Evolutionary conservation across 495 filamentous ascomycete species (phyloP).

Genomic region (Collariella sp.): DNA sequence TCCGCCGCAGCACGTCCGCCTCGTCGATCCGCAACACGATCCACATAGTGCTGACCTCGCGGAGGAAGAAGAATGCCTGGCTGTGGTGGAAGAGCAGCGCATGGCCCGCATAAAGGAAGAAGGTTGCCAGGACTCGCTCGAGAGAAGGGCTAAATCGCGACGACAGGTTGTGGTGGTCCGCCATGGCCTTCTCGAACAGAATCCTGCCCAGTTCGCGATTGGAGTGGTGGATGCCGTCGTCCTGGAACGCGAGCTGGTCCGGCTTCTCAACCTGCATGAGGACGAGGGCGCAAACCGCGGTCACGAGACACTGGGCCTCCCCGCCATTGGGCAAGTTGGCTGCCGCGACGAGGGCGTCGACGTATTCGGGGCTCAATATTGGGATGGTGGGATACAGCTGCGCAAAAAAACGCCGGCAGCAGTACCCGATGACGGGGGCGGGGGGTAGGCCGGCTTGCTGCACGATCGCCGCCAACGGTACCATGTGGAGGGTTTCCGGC

Average conservation of each 20-base stretch:
- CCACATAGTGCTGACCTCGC: conserved; percentile 50
- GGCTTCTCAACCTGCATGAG: conserved; percentile 29
- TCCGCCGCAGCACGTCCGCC: conserved; percentile 12
- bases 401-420: conserved; percentile 33
- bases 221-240: neutral
- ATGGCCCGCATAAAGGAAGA: conserved; percentile 63
- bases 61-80: conserved; percentile 53
- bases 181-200: neutral
- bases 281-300: conserved; percentile 29
- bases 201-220: neutral
- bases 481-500: neutral
- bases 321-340: conserved; percentile 15
- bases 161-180: neutral
- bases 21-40: conserved; percentile 18
- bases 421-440: conserved; percentile 21
- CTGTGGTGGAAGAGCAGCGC: conserved; percentile 55
- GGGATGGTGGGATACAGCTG: conserved; percentile 36
- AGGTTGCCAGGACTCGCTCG: conserved; percentile 54
- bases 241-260: conserved; percentile 1
- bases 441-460: conserved; percentile 9
- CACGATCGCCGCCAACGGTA: neutral
- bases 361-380: conserved; percentile 27
- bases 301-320: conserved; percentile 28
- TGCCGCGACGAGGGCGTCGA: conserved; percentile 17
- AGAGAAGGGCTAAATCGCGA: conserved; percentile 39